A percentile compares a stretch with the other conserved stretches of the same genome.
These are phyloP conservation scores for Cryphonectria carpinicola DNA, from an alignment of 2,329 filamentous ascomycete species.

Conservation along the genomic window DNA sequence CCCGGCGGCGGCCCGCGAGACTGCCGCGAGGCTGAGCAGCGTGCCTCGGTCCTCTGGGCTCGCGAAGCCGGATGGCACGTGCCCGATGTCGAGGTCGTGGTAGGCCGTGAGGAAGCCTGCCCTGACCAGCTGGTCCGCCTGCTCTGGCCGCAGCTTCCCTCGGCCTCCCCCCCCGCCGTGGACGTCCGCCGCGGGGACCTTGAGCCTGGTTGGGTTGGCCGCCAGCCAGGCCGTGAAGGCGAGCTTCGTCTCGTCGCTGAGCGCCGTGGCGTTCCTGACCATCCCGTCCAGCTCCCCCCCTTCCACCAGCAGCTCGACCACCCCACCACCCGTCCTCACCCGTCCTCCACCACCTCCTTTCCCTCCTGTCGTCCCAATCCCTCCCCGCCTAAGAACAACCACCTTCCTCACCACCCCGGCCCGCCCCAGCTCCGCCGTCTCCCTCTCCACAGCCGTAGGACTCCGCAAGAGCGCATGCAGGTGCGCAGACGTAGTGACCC, in stretches of 20 bases:
- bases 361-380: constrained; percentile 30
- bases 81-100: constrained; percentile 39
- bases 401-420: constrained; percentile 64
- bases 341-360: not conserved
- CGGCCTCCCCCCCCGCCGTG: not conserved
- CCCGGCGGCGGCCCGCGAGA: constrained; percentile 69
- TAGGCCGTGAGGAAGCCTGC: constrained; percentile 68
- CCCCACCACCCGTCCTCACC: constrained; percentile 48
- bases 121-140: constrained; percentile 63
- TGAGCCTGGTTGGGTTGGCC: constrained; percentile 50
- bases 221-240: constrained; percentile 58
- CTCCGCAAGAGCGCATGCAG: constrained; percentile 65
- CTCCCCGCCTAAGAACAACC: constrained; percentile 62
- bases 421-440: constrained; percentile 63
- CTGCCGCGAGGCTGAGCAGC: constrained; percentile 63
- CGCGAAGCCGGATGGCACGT: constrained; percentile 44
- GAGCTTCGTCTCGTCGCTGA: constrained; percentile 50
- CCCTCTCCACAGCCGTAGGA: constrained; percentile 68
- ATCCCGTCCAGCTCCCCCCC: constrained; percentile 58
- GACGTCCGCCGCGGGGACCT: constrained; percentile 31
- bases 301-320: constrained; percentile 69
- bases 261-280: constrained; percentile 40
- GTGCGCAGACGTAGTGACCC: constrained; percentile 68
- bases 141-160: constrained; percentile 43
- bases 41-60: constrained; percentile 59